Conservation (phyloP, 2,329 filamentous ascomycete species). For the Ploettnerulaceae sp. region DNA sequence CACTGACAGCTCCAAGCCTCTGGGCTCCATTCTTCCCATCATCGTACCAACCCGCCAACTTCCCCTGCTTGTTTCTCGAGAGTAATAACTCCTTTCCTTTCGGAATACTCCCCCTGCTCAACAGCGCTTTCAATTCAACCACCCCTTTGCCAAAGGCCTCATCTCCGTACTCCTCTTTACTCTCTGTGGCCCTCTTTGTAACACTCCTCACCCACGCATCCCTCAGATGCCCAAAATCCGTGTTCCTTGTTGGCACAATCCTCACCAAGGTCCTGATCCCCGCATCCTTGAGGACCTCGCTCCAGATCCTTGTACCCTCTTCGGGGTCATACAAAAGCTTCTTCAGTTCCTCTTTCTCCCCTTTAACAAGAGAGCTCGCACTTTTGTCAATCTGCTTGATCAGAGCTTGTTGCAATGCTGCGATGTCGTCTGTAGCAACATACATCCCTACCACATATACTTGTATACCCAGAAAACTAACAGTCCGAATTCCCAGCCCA, state of each 20-base stretch:
- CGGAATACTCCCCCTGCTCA: slow-evolving; percentile 73
- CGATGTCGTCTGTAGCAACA: slow-evolving; percentile 77
- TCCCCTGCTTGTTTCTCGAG: slow-evolving; percentile 59
- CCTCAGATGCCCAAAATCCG: slow-evolving; percentile 86
- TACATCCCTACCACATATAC: slow-evolving; percentile 96
- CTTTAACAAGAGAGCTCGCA: slow-evolving; percentile 77
- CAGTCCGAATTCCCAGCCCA: slow-evolving; percentile 80
- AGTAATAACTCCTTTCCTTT: slow-evolving; percentile 77
- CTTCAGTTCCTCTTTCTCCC: slow-evolving; percentile 72
- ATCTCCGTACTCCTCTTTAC: slow-evolving; percentile 54
- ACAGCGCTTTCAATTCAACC: slow-evolving; percentile 73
- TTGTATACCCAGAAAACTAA: slow-evolving; percentile 83
- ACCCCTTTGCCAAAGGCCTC: slow-evolving; percentile 73
- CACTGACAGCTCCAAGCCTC: slow-evolving; percentile 66
- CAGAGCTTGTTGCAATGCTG: slow-evolving; percentile 71
- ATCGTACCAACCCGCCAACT: slow-evolving; percentile 63
- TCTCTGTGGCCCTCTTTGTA: slow-evolving; percentile 46
- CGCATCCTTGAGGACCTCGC: slow-evolving; percentile 58
- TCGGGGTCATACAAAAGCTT: slow-evolving; percentile 63
- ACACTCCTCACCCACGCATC: slow-evolving; percentile 89
- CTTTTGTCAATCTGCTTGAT: slow-evolving; percentile 69
- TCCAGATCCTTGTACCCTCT: slow-evolving; percentile 70
- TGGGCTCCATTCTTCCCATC: slow-evolving; percentile 43
- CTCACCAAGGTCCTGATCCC: slow-evolving; percentile 74
- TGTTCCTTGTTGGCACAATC: slow-evolving; percentile 86